Evolutionary conservation across 2,329 filamentous ascomycete species (phyloP), one percentile per base, ranked within the genome.

Genomic region (Decorospora gaudefroyi): DNA sequence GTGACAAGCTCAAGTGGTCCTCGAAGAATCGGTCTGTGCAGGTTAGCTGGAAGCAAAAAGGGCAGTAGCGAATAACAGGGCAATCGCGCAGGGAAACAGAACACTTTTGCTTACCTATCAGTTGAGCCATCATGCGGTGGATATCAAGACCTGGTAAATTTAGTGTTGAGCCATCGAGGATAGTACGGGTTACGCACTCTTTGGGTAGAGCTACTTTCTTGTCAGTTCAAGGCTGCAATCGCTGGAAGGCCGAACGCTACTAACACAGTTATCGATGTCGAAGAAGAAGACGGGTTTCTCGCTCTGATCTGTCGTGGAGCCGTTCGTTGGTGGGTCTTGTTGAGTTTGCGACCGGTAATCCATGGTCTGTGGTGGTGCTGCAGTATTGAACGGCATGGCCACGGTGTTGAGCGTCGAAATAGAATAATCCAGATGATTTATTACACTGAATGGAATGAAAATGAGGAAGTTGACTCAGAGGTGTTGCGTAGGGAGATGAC

Each of bases 181-280:
- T 21, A 26, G 11, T 11, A 10, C 23, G 4, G 21, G 10, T 4
- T 10, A 68, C 80, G 72, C 65, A 90, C 88, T 91, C 72, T 86
- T 90, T 0, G 91, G 84, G 65, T 96, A 97, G 42, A 97, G 82
- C 80, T 84, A 39, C 4, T 1, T 1, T 6, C 10, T 1, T 7
- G 33, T 62, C 16, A 61, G 55, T 21, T n/a, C n/a, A n/a, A n/a
- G n/a, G n/a, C n/a, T n/a, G 31, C 15, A 25, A 15, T 10, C 4
- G 11, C 27, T 36, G n/a, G n/a, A 27, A 5, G 15, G 1, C 9
- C 6, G 19, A n/a, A 21, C 7, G 32, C 16, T 15, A 75, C 80
- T 53, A 76, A 84, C 82, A 73, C 95, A 99, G 67, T 99, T 99
- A 78, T 99, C 93, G 65, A 99, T 97, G 68, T 99, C 93, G 67